Base-by-base conservation (phyloP, 192 early-diverging fungal species). In the Rhizophagus clarus region DNA sequence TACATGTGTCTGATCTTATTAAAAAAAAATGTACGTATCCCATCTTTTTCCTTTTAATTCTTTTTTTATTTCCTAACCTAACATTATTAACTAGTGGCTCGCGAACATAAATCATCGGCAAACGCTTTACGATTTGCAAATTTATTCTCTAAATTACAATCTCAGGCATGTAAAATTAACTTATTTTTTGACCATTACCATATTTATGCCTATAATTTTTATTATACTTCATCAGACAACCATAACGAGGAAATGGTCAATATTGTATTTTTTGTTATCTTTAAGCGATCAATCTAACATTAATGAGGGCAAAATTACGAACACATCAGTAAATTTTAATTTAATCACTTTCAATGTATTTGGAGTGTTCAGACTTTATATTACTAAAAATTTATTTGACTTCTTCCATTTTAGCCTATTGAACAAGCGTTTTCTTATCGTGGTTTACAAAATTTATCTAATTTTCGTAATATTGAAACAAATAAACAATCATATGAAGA, bases 101-200 rank as follows among this genome's bases (percentile, higher is more conserved):
- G 87, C 10, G 84, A 87, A 22, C 85, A 90, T 31, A 81, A 75
- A n/a, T 85, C 88, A 3, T 80, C 87, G 9, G 71, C 84, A 24
- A 86, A 87, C 37, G 89, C 91, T 10, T 82, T 91, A 47, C 83
- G 86, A 49, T 94, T 93, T 81, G 86, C 89, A 34, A 88, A 86
- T 72, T 81, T 93, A 7, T 87, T 86, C 72, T 85, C 85, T 68
- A 91, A 90, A 71, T 82, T 94, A 31, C 79, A 79, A 26, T 79
- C 82, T 34, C 82, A 86, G 74, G 88, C 87, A 86, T 75, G 67
- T 49, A 2, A 42, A 56, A 24, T 14, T 28, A 40, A 14, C 10
- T 61, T 56, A 4, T 68, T 8, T 20, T 40, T 14, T 24, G 12
- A 37, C 10, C 62, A 29, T 28, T 12, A 15, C 45, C 10, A 67